Conservation (phyloP, 345 rosid genomes). For the Aquilaria yunnanensis region DNA sequence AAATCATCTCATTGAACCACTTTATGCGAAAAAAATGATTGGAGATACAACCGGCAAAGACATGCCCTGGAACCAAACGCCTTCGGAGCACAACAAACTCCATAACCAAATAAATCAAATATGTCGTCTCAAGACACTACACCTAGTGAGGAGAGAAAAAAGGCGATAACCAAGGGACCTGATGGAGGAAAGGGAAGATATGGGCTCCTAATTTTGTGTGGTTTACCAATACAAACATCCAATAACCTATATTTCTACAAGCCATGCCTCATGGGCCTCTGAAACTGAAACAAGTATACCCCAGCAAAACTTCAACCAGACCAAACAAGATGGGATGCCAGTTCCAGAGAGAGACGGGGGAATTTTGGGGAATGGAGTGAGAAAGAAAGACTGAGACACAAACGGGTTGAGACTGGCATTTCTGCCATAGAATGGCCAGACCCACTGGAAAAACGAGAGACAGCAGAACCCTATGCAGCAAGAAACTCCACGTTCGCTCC, state of each 20-base stretch:
- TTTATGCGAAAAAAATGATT: too few species aligned
- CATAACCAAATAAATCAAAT: neutral
- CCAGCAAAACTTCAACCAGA: neutral
- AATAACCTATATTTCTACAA: neutral
- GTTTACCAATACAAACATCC: slow-evolving; percentile 9
- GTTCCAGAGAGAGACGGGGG: neutral
- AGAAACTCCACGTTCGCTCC: slow-evolving; percentile 2
- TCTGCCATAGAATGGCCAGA: slow-evolving; percentile 20
- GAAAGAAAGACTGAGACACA: neutral
- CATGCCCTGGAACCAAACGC: slow-evolving; percentile 1
- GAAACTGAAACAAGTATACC: neutral
- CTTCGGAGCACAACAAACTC: slow-evolving; percentile 13
- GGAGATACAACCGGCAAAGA: slow-evolving; percentile 14
- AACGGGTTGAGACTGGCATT: slow-evolving; percentile 10
- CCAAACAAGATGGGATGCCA: neutral
- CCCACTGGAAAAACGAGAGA: neutral
- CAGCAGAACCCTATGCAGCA: neutral
- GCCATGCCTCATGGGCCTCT: slow-evolving; percentile 12
- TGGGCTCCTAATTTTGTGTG: slow-evolving; percentile 7
- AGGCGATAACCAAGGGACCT: too few species aligned
- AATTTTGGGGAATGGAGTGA: neutral
- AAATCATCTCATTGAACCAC: too few species aligned
- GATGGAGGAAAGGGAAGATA: neutral
- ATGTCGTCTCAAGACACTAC: neutral
- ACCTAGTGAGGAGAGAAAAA: neutral